Conservation (phyloP, 2,329 filamentous ascomycete genomes). For the Claviceps sp. region DNA sequence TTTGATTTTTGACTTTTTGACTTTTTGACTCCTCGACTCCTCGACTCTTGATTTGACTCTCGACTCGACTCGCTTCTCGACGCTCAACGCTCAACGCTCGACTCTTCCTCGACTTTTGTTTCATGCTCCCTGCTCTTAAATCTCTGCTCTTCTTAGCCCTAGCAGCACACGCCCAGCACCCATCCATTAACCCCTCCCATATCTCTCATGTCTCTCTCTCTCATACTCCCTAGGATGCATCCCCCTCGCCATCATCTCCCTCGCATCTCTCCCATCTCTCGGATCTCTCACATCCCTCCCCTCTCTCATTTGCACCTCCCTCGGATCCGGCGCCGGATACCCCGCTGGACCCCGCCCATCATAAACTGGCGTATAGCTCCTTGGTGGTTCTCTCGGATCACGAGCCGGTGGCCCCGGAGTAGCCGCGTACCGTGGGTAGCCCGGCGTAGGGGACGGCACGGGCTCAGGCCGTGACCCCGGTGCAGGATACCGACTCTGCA, state of each 20-base stretch:
- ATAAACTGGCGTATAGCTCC: conserved; percentile 35
- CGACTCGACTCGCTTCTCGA: too few relatives aligned
- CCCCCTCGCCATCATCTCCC: conserved; percentile 28
- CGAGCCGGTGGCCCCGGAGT: conserved; percentile 28
- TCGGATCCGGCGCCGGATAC: conserved; percentile 19
- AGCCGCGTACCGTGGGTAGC: conserved; percentile 30
- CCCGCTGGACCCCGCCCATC: conserved; percentile 28
- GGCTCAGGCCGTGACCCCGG: conserved; percentile 27
- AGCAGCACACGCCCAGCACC: neutral
- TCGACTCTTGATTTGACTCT: too few relatives aligned
- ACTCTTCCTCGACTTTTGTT: too few relatives aligned
- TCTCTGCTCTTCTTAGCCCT: too few relatives aligned
- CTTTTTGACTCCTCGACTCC: too few relatives aligned
- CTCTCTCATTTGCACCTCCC: conserved; percentile 24
- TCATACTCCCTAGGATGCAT: conserved; percentile 34
- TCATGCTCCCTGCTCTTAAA: too few relatives aligned
- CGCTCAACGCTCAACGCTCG: too few relatives aligned
- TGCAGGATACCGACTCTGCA: conserved; percentile 25
- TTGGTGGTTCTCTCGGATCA: conserved; percentile 27
- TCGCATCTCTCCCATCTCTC: conserved; percentile 22
- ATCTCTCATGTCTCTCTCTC: conserved; percentile 30
- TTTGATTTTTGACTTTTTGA: too few relatives aligned
- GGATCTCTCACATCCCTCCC: neutral
- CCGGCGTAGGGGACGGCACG: conserved; percentile 23
- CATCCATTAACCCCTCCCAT: conserved; percentile 22